A percentile compares a stretch with the other conserved stretches of the same genome.
These are phyloP conservation scores for Gonapodya prolifera DNA, from an alignment of 192 early-diverging fungal species.

Conservation along the genomic window DNA sequence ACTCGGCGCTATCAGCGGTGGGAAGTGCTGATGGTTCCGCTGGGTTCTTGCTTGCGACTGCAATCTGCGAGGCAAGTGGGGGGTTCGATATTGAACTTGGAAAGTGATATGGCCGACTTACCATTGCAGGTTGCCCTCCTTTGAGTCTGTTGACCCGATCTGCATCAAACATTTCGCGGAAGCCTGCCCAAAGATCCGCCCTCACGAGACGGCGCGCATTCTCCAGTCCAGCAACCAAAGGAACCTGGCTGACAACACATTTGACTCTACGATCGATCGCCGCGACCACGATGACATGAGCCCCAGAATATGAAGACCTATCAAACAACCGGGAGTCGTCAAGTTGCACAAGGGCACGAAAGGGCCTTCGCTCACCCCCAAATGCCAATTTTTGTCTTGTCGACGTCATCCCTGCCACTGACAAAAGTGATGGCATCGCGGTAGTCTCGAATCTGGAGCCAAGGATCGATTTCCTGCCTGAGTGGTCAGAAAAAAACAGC, in stretches of 20 bases:
- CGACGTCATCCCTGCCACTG: neutral
- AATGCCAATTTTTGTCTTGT: neutral
- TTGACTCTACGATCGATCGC: neutral
- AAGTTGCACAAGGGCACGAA: neutral
- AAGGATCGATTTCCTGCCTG: neutral
- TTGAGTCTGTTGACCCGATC: neutral
- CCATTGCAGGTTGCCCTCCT: neutral
- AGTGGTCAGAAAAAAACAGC: neutral
- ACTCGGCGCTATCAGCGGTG: neutral
- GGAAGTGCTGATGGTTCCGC: neutral
- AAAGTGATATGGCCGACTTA: neutral
- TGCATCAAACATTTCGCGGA: neutral
- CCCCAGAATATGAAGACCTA: neutral
- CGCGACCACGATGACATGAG: neutral
- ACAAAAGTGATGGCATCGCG: neutral
- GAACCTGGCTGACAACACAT: neutral
- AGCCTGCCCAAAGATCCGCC: neutral
- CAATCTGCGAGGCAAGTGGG: neutral
- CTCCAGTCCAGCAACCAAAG: neutral
- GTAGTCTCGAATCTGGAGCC: slow-evolving; percentile 1
- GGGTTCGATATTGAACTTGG: neutral
- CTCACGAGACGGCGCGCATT: neutral
- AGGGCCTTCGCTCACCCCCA: neutral
- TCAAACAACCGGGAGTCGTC: neutral
- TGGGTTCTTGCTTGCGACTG: neutral